Evolutionary conservation across 1,139 yeast species (phyloP).

Genomic region (Meyerozyma sp.): DNA sequence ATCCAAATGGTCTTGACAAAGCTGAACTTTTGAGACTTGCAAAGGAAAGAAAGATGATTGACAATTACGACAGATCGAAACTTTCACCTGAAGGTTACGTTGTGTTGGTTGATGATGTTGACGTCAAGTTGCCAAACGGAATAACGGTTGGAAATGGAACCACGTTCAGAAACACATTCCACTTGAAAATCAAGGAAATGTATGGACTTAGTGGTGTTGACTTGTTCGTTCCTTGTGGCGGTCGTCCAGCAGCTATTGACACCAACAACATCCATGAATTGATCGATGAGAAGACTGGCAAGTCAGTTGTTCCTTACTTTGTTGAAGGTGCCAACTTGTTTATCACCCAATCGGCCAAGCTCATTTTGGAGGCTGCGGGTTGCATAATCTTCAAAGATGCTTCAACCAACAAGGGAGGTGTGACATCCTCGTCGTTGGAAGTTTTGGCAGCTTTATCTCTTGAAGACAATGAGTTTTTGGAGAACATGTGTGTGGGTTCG

Average conservation of each 20-base stretch:
- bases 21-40: conserved; percentile 77
- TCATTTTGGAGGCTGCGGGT: conserved; percentile 82
- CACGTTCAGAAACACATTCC: conserved; percentile 89
- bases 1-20: conserved; percentile 84
- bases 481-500: conserved; percentile 66
- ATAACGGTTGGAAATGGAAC: conserved; percentile 74
- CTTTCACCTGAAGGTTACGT: conserved; percentile 74
- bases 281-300: conserved; percentile 72
- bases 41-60: conserved; percentile 68
- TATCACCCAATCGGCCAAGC: conserved; percentile 90
- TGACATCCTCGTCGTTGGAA: conserved; percentile 92
- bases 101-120: conserved; percentile 82
- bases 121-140: conserved; percentile 75
- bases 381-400: conserved; percentile 90
- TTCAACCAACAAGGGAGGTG: conserved; percentile 97
- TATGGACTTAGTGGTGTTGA: conserved; percentile 61
- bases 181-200: conserved; percentile 62
- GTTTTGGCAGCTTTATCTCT: conserved; percentile 92
- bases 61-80: conserved; percentile 59
- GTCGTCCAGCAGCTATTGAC: conserved; percentile 95
- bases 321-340: conserved; percentile 98
- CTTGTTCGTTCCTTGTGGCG: conserved; percentile 96
- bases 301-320: conserved; percentile 74
- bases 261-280: conserved; percentile 72
- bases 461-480: conserved; percentile 75